A percentile compares a stretch with the other conserved stretches of the same genome.
Evolutionary conservation across 2,329 filamentous ascomycete species (phyloP).

Genomic region (Clarireedia paspali): DNA sequence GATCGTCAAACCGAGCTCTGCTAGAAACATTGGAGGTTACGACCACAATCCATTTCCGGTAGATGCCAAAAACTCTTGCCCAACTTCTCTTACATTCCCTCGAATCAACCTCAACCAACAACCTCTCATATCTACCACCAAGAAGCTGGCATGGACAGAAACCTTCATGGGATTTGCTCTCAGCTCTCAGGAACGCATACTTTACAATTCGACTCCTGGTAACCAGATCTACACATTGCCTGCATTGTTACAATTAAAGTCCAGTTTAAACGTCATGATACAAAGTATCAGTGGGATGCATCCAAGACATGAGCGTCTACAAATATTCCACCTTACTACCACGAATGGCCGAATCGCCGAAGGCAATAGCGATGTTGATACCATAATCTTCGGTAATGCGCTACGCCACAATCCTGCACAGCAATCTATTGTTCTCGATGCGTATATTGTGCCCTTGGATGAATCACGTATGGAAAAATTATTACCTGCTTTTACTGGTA

Average conservation of each 20-base stretch:
- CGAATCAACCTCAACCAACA: not conserved
- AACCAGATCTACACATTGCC: not conserved
- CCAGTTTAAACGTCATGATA: no score
- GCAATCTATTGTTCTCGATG: constrained; percentile 11
- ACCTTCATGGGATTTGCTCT: not conserved
- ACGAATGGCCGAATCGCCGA: not conserved
- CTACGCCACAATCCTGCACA: constrained; percentile 9
- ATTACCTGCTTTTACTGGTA: not conserved
- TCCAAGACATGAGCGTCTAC: no score
- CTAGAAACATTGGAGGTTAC: not conserved
- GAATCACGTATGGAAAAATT: not conserved
- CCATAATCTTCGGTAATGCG: not conserved
- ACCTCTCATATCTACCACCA: not conserved
- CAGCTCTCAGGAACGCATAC: not conserved
- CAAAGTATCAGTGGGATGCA: not conserved
- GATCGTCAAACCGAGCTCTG: not conserved
- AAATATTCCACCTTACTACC: no score
- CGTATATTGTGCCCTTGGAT: constrained; percentile 3
- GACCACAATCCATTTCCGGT: not conserved
- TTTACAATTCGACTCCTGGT: not conserved
- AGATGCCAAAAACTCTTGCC: not conserved
- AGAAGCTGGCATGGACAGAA: not conserved
- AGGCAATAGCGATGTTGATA: not conserved
- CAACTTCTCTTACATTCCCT: not conserved
- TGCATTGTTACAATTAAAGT: no score